Percentiles rank a stretch among this genome's conserved stretches.
phyloP scores from a whole-genome alignment of 306 rosid species.

The Glycine soja region DNA sequence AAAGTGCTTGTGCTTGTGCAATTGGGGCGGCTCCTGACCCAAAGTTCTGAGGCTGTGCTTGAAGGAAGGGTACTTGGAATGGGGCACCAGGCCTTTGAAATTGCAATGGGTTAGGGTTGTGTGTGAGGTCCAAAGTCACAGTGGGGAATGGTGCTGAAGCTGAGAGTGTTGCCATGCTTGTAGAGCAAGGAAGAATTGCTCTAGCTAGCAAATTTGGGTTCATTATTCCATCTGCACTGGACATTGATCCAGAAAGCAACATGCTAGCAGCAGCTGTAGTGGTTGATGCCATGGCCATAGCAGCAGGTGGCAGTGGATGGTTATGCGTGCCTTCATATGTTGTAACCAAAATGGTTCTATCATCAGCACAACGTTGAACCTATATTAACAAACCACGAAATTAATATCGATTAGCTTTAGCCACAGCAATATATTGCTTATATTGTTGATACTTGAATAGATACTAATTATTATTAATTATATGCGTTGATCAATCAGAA shows the following conservation, averaged over 20 bases:
- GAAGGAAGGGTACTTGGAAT: slow-evolving; percentile 70
- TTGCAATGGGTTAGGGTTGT: slow-evolving; percentile 57
- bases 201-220: slow-evolving; percentile 83
- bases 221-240: slow-evolving; percentile 88
- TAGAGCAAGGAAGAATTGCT: slow-evolving; percentile 78
- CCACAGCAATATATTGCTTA: background rate
- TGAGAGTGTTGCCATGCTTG: slow-evolving; percentile 87
- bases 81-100: slow-evolving; percentile 63
- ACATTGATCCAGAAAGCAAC: slow-evolving; percentile 89
- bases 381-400: slow-evolving; percentile 24
- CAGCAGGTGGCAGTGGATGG: slow-evolving; percentile 96
- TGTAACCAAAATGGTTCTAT: slow-evolving; percentile 76
- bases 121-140: slow-evolving; percentile 87
- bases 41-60: slow-evolving; percentile 63
- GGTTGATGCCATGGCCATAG: slow-evolving; percentile 97
- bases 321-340: slow-evolving; percentile 96
- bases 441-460: too few species aligned
- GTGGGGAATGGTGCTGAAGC: slow-evolving; percentile 97
- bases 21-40: slow-evolving; percentile 52
- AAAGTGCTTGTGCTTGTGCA: slow-evolving; percentile 69
- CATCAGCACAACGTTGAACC: slow-evolving; percentile 99
- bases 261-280: slow-evolving; percentile 90
- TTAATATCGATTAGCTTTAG: slow-evolving; percentile 13
- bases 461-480: background rate
- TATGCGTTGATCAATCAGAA: background rate